Conservation (phyloP, 306 rosid species). For the Corylus heterophylla region DNA sequence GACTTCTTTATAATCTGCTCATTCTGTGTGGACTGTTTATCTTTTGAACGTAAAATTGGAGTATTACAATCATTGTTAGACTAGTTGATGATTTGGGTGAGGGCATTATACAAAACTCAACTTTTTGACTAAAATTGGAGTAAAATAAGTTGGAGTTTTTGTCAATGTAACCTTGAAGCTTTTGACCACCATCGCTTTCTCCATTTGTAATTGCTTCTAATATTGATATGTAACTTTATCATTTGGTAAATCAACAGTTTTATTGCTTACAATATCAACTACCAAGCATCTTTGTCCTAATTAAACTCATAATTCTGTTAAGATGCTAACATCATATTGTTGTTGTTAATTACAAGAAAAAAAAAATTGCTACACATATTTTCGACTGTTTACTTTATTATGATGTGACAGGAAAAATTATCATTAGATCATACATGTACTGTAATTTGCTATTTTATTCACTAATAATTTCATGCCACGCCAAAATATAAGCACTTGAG, state of each 20-base stretch:
- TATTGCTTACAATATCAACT: background rate
- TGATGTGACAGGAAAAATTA: too few relatives aligned
- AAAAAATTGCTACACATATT: background rate
- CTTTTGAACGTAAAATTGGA: too few relatives aligned
- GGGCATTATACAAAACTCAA: background rate
- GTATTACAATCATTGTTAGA: too few relatives aligned
- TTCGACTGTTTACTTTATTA: too few relatives aligned
- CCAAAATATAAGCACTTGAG: too few relatives aligned
- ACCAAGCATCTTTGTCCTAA: background rate
- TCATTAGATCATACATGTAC: too few relatives aligned
- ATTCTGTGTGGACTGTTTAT: too few relatives aligned
- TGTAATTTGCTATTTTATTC: too few relatives aligned
- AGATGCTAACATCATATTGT: background rate
- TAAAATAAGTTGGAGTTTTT: background rate
- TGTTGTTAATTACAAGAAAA: background rate
- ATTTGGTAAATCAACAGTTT: background rate
- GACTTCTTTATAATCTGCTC: too few relatives aligned
- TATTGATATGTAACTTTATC: background rate
- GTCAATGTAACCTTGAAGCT: background rate
- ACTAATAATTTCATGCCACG: too few relatives aligned
- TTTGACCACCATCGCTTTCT: background rate
- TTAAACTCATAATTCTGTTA: background rate
- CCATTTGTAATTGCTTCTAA: background rate
- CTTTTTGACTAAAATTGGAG: background rate
- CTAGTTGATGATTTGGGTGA: background rate